phyloP scores from a whole-genome alignment of 352 stramenopile species.

The Phytopythium mirpurense region DNA sequence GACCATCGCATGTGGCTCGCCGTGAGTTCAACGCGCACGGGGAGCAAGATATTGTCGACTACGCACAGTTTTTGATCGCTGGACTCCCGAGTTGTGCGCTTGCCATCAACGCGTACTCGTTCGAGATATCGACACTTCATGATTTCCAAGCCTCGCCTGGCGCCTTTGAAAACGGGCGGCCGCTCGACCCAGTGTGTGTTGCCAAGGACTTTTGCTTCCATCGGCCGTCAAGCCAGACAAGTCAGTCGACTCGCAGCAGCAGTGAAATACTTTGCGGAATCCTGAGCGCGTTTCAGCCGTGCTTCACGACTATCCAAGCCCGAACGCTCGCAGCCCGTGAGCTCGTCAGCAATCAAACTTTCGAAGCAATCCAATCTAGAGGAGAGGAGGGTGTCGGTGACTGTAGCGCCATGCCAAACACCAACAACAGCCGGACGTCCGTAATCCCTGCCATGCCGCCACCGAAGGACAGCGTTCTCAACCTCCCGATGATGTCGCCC shows the following conservation, averaged over 20 bases:
- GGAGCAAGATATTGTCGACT: constrained; percentile 41
- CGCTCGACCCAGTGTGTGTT: constrained; percentile 27
- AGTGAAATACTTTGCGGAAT: constrained; percentile 34
- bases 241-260: too few species aligned
- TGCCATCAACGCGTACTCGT: constrained; percentile 61
- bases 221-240: constrained; percentile 9
- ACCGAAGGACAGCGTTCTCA: constrained; percentile 50
- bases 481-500: constrained; percentile 31
- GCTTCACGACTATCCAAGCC: constrained; percentile 39
- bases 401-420: neutral
- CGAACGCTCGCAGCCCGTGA: neutral
- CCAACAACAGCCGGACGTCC: constrained; percentile 20
- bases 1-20: neutral
- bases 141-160: constrained; percentile 34
- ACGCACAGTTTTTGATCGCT: constrained; percentile 51
- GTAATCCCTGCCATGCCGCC: constrained; percentile 45
- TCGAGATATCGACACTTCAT: constrained; percentile 46
- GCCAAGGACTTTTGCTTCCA: constrained; percentile 59
- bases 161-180: neutral
- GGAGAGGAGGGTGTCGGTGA: neutral
- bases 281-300: constrained; percentile 63
- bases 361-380: constrained; percentile 1
- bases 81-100: constrained; percentile 45
- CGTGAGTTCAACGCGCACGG: constrained; percentile 39
- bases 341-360: constrained; percentile 14